Base-by-base conservation (phyloP, 2,329 filamentous ascomycete species). In the Penicillium expansum region DNA sequence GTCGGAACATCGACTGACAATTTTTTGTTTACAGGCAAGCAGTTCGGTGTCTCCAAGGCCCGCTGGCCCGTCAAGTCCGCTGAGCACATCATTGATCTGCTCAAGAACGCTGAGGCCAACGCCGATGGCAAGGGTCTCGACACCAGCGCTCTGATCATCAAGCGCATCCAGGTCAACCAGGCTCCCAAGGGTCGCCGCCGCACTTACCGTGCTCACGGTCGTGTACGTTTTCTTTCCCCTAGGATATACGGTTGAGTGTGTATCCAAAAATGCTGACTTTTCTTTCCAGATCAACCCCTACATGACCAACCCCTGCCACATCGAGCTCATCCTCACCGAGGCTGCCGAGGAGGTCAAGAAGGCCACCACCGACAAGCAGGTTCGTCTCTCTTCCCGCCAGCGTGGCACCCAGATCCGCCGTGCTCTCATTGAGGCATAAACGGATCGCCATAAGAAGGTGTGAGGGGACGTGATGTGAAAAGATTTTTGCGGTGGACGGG, bases 121-220 rank as follows among this genome's bases (percentile, higher is more conserved):
- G 92, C 92, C 78, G 92, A 96, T 74, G 90, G 90, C 80, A 96
- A 96, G 86, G 92, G 92, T 75, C 91, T 96, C 76, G 92, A 99
- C 83, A 97, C 92, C 77, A 88, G 88, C 83, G 95, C 95, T 86
- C 85, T 99, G 77, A 83, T 97, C 78, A 90, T 99, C 83, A 97
- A 97, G 91, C 95, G 97, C 90, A 99, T 99, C 83, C 94, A 99
- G 86, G 94, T 99, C 86, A 99, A 99, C 91, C 94, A 99, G 86
- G 95, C 94, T 72, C 94, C 94, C 76, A 97, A 97, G 89, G 93
- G 97, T 86, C 89, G 94, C 79, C 88, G 94, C 83, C 89, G 94
- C 81, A 99, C 94, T 78, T 99, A 99, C 90, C 92, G 94, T 88
- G 95, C 95, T 67, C 94, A 99, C 87, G 94, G 94, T 88, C 92